phyloP scores from a whole-genome alignment of 371 early-diverging fungal genomes.

The Mortierella sp. region DNA sequence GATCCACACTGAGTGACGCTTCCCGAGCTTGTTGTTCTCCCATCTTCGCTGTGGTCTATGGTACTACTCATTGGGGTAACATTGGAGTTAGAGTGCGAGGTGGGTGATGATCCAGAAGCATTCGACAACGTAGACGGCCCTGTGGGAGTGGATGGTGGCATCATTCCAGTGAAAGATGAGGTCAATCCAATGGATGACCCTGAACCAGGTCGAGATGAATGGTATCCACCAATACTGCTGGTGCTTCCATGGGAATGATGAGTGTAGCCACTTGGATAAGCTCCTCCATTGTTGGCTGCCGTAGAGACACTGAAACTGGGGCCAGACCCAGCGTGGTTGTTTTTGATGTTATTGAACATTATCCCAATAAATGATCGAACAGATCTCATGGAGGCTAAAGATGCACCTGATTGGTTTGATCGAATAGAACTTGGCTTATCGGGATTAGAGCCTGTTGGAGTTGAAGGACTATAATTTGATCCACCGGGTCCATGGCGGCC shows the following conservation, averaged over 20 bases:
- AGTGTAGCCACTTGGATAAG: constrained; percentile 47
- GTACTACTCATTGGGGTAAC: neutral
- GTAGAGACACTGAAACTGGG: constrained; percentile 14
- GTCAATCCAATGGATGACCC: constrained; percentile 45
- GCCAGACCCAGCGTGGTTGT: constrained; percentile 15
- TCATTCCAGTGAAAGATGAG: constrained; percentile 35
- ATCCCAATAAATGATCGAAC: constrained; percentile 55
- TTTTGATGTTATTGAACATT: constrained; percentile 53
- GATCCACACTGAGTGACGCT: constrained; percentile 17
- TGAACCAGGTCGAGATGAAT: constrained; percentile 46
- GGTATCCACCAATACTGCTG: constrained; percentile 46
- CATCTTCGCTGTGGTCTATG: constrained; percentile 7
- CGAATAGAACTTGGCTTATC: constrained; percentile 55
- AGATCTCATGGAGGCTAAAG: constrained; percentile 52
- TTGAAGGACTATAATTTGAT: constrained; percentile 23
- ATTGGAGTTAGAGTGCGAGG: constrained; percentile 5
- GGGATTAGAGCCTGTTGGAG: constrained; percentile 13
- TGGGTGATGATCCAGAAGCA: constrained; percentile 18
- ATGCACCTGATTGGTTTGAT: constrained; percentile 36
- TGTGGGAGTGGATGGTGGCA: constrained; percentile 26
- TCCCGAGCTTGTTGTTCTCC: constrained; percentile 5
- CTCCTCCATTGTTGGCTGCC: constrained; percentile 9
- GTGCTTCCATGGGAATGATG: constrained; percentile 51
- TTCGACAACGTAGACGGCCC: constrained; percentile 26
- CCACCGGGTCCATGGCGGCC: constrained; percentile 29